These are phyloP conservation scores for Cryptococcus maquisensis DNA, from an alignment of 1,284 basidiomycete genomes.

Conservation along the genomic window DNA sequence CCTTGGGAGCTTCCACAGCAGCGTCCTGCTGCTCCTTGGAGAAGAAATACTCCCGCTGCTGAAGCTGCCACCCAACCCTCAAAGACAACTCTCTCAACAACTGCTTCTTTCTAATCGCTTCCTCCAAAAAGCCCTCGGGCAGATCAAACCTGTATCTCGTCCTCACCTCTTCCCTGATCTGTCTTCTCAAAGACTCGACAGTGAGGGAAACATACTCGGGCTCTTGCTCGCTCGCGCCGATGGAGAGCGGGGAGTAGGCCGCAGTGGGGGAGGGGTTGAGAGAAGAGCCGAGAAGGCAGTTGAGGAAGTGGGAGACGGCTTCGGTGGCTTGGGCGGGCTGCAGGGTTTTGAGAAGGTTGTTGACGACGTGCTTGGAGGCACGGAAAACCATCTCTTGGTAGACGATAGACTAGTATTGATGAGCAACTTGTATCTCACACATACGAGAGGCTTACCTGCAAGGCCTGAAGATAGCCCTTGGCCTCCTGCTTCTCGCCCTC, in stretches of 20 bases:
- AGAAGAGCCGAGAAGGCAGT: slow-evolving; percentile 55
- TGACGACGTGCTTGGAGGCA: slow-evolving; percentile 55
- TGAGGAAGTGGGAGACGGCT: slow-evolving; percentile 56
- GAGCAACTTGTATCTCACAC: slow-evolving; percentile 20
- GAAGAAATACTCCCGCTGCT: slow-evolving; percentile 53
- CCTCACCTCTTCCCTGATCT: slow-evolving; percentile 50
- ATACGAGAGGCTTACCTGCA: slow-evolving; percentile 32
- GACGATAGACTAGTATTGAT: slow-evolving; percentile 35
- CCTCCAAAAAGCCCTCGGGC: slow-evolving; percentile 44
- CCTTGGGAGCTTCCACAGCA: slow-evolving; percentile 16
- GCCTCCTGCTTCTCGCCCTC: slow-evolving; percentile 30
- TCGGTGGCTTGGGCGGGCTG: slow-evolving; percentile 46
- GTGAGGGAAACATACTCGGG: slow-evolving; percentile 53
- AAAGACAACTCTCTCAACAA: slow-evolving; percentile 54
- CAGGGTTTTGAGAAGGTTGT: slow-evolving; percentile 45
- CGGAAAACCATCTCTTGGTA: slow-evolving; percentile 57
- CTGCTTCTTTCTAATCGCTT: slow-evolving; percentile 49
- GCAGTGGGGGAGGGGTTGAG: slow-evolving; percentile 50
- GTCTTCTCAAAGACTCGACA: slow-evolving; percentile 49
- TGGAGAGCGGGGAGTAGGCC: slow-evolving; percentile 41
- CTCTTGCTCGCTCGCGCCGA: slow-evolving; percentile 24
- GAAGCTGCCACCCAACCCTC: slow-evolving; percentile 55
- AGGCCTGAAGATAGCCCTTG: slow-evolving; percentile 37
- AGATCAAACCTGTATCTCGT: slow-evolving; percentile 54
- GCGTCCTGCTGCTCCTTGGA: slow-evolving; percentile 19